Conservation (phyloP, 1,284 basidiomycete species). For the Trametes polyzona region DNA sequence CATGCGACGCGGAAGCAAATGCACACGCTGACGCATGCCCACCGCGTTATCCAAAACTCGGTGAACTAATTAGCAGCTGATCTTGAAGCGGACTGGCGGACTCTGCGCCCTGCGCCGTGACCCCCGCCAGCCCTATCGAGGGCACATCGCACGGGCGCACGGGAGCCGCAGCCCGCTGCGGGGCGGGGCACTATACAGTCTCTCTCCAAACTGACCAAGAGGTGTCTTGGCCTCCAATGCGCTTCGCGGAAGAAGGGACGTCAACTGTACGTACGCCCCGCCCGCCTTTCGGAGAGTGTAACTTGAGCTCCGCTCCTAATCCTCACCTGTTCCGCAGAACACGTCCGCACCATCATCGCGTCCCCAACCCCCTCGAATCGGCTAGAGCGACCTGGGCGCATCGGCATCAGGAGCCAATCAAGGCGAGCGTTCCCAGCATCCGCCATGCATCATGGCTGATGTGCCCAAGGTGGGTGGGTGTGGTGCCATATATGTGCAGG, state of each 20-base stretch:
- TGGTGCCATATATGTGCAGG: slow-evolving; percentile 13
- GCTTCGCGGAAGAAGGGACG: slow-evolving; percentile 22
- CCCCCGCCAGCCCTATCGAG: slow-evolving; percentile 10
- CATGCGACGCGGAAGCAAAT: slow-evolving; percentile 25
- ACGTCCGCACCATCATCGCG: background rate
- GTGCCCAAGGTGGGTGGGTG: slow-evolving; percentile 19
- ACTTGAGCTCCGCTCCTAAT: slow-evolving; percentile 10
- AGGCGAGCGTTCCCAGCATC: slow-evolving; percentile 3
- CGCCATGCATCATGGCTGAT: slow-evolving; percentile 11
- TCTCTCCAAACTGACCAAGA: slow-evolving; percentile 3
- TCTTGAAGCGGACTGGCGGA: slow-evolving; percentile 6
- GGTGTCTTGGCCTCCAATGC: background rate
- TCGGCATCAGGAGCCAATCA: slow-evolving; percentile 6
- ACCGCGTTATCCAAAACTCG: slow-evolving; percentile 12
- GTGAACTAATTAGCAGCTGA: background rate
- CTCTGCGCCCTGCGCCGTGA: slow-evolving; percentile 5
- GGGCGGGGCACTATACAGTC: background rate
- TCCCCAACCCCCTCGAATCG: slow-evolving; percentile 5
- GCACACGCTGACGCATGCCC: slow-evolving; percentile 18
- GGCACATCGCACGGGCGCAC: background rate
- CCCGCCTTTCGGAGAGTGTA: slow-evolving; percentile 6
- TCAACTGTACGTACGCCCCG: slow-evolving; percentile 1
- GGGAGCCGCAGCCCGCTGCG: background rate
- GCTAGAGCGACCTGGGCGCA: slow-evolving; percentile 16
- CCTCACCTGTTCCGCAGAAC: background rate